Conservation (phyloP, 129 eudicot genomes). For the Erigeron canadensis region DNA sequence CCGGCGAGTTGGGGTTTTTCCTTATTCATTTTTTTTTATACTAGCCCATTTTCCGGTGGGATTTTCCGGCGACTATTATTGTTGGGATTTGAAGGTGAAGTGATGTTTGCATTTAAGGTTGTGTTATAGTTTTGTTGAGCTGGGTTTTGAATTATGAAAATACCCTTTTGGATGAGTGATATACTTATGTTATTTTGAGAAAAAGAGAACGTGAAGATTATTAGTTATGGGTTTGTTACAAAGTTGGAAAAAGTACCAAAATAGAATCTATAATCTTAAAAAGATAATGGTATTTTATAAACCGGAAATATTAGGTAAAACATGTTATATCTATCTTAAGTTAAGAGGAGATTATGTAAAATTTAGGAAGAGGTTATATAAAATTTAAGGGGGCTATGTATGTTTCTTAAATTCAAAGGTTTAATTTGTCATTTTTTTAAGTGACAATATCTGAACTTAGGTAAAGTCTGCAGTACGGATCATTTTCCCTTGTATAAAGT, state of each 20-base stretch:
- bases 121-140: no score
- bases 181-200: not conserved
- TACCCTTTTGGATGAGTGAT: not conserved
- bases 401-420: no score
- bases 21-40: constrained; percentile 18
- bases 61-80: constrained; percentile 16
- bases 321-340: no score
- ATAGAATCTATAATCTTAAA: not conserved
- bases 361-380: no score
- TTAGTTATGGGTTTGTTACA: constrained; percentile 12
- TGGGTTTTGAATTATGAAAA: not conserved
- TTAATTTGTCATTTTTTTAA: no score
- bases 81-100: constrained; percentile 17
- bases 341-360: no score
- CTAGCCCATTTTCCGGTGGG: constrained; percentile 30
- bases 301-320: no score
- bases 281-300: no score
- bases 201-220: not conserved
- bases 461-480: no score
- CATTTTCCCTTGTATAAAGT: no score
- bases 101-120: not conserved
- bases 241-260: not conserved
- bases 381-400: no score
- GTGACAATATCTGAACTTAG: no score
- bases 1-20: constrained; percentile 44